Evolutionary conservation across 306 rosid species (phyloP).

Genomic region (Hippophae gyantsensis): DNA sequence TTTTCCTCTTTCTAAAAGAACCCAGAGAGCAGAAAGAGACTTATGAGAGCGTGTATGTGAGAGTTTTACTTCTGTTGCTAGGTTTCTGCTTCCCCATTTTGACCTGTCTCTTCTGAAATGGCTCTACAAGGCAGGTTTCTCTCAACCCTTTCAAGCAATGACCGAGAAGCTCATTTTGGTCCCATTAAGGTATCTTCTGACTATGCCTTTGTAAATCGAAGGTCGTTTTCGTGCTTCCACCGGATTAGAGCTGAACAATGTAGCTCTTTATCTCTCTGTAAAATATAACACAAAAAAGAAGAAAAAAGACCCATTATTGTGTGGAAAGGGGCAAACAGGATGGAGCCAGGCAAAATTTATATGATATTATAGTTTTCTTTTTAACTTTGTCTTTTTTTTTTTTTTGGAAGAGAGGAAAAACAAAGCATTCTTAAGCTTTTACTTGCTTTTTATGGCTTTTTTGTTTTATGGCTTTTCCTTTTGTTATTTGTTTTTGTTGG

Average conservation of each 20-base stretch:
- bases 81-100: too few relatives aligned
- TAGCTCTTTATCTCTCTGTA: conserved; percentile 42
- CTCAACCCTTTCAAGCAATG: conserved; percentile 21
- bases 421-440: not conserved
- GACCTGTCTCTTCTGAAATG: conserved; percentile 25
- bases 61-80: too few relatives aligned
- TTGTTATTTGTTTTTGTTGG: not conserved
- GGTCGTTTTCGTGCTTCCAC: conserved; percentile 44
- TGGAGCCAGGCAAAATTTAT: conserved; percentile 42
- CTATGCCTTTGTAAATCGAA: conserved; percentile 41
- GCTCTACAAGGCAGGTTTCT: conserved; percentile 22
- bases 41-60: too few relatives aligned
- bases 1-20: conserved; percentile 13
- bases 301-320: conserved; percentile 37
- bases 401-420: not conserved
- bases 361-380: not conserved
- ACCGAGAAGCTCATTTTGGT: conserved; percentile 30
- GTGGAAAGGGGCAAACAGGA: conserved; percentile 51
- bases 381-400: not conserved
- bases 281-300: not conserved
- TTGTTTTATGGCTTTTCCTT: too few relatives aligned
- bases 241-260: conserved; percentile 44
- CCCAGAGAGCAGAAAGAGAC: conserved; percentile 8
- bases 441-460: too few relatives aligned
- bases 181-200: conserved; percentile 37